Conservation (phyloP, 2,329 filamentous ascomycete species). For the Malbranchea cinnamomea region DNA sequence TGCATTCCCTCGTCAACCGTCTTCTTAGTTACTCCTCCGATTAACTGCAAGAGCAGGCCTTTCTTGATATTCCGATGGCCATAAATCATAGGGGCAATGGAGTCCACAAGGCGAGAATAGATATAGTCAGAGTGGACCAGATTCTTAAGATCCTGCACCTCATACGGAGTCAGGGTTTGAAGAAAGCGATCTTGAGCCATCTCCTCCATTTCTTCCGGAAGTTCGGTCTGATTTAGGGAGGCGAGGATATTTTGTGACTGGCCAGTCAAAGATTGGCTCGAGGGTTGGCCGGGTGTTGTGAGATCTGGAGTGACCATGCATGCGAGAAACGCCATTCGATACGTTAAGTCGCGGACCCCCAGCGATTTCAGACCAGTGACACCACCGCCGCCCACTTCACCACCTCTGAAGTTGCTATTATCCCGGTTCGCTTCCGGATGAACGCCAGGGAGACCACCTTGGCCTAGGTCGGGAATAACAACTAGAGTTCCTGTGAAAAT, state of each 20-base stretch:
- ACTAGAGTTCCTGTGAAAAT: conserved; percentile 95
- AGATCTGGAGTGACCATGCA: conserved; percentile 92
- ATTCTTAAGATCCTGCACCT: conserved; percentile 79
- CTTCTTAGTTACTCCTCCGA: conserved; percentile 87
- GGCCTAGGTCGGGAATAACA: conserved; percentile 91
- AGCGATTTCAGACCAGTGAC: conserved; percentile 80
- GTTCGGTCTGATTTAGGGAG: conserved; percentile 59
- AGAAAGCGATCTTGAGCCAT: conserved; percentile 78
- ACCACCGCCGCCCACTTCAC: conserved; percentile 69
- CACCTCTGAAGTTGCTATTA: conserved; percentile 57
- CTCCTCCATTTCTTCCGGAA: conserved; percentile 60
- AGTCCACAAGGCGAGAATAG: conserved; percentile 82
- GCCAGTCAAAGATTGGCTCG: conserved; percentile 52
- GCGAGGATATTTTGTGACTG: conserved; percentile 74
- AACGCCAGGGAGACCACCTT: conserved; percentile 77
- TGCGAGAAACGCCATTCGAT: conserved; percentile 87
- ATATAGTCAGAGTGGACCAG: conserved; percentile 97
- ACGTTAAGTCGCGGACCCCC: conserved; percentile 88
- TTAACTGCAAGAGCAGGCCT: conserved; percentile 78
- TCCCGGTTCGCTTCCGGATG: conserved; percentile 73
- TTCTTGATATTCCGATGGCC: conserved; percentile 98
- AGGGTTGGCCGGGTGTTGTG: conserved; percentile 59
- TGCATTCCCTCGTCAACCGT: conserved; percentile 83
- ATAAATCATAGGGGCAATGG: conserved; percentile 91
- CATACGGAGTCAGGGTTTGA: conserved; percentile 65